These are phyloP conservation scores for Yarrowia sp. DNA, from an alignment of 805 yeast genomes.

Conservation along the genomic window DNA sequence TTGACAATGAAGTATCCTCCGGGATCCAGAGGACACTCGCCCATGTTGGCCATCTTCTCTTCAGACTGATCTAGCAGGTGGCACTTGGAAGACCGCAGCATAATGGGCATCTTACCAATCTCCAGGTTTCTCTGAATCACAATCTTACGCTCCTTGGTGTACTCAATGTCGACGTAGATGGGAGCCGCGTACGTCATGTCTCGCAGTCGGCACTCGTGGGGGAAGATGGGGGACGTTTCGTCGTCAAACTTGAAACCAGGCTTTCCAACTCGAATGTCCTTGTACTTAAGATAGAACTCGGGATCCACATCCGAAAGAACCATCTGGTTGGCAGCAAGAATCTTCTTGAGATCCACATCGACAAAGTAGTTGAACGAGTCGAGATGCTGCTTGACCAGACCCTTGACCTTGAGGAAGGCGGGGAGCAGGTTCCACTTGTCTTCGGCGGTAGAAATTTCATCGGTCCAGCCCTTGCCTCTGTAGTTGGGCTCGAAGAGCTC, in stretches of 20 bases:
- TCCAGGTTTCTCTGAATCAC: slow-evolving; percentile 89
- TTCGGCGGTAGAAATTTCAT: slow-evolving; percentile 80
- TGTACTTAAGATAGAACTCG: slow-evolving; percentile 88
- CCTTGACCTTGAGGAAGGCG: slow-evolving; percentile 93
- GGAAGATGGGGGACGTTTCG: slow-evolving; percentile 53
- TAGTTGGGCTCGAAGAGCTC: slow-evolving; percentile 81
- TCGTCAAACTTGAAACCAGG: slow-evolving; percentile 49
- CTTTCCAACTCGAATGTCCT: slow-evolving; percentile 87
- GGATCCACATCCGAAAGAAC: slow-evolving; percentile 96
- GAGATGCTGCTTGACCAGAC: slow-evolving; percentile 94
- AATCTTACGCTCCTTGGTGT: slow-evolving; percentile 92
- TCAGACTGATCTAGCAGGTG: slow-evolving; percentile 80
- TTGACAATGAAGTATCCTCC: slow-evolving; percentile 98
- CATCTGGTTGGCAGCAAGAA: slow-evolving; percentile 86
- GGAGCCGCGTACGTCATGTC: slow-evolving; percentile 96
- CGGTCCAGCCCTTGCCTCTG: slow-evolving; percentile 85
- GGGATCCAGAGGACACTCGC: slow-evolving; percentile 97
- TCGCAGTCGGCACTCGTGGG: slow-evolving; percentile 94
- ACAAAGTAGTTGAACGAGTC: slow-evolving; percentile 98
- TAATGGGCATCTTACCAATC: slow-evolving; percentile 98
- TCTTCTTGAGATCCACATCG: slow-evolving; percentile 89
- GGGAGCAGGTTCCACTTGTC: slow-evolving; percentile 98
- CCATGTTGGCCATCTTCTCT: slow-evolving; percentile 80
- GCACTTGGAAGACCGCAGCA: slow-evolving; percentile 94
- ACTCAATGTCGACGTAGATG: slow-evolving; percentile 94